Conservation (phyloP, 164 flowering plant genomes). For the Echeveria elegans region DNA sequence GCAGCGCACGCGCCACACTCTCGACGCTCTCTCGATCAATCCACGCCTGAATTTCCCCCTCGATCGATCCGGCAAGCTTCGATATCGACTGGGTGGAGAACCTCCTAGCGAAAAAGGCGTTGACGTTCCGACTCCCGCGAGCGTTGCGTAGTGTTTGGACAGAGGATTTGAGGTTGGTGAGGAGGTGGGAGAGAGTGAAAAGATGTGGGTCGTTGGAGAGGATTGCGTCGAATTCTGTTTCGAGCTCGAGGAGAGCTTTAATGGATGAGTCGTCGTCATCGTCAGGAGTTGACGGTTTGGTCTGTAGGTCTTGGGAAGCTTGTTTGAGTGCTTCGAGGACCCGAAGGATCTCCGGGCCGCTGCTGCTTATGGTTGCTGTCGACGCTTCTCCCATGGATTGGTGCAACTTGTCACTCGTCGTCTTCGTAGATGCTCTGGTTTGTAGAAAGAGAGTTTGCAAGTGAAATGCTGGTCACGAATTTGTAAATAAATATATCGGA, state of each 20-base stretch:
- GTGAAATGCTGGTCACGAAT: no score
- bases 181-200: conserved; percentile 35
- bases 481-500: no score
- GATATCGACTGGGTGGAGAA: conserved; percentile 52
- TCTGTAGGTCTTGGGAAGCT: conserved; percentile 56
- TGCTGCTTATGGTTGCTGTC: conserved; percentile 14
- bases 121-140: conserved; percentile 20
- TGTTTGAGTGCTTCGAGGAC: conserved; percentile 64
- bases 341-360: conserved; percentile 30
- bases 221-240: conserved; percentile 31
- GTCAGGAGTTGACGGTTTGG: conserved; percentile 23
- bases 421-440: background rate
- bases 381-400: conserved; percentile 22
- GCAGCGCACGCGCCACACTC: conserved; percentile 26
- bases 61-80: conserved; percentile 58
- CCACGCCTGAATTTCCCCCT: conserved; percentile 70
- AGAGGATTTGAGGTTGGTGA: conserved; percentile 33
- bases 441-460: background rate
- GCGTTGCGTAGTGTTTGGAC: conserved; percentile 21
- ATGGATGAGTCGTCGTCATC: conserved; percentile 35
- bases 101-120: conserved; percentile 47
- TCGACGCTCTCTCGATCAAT: conserved; percentile 67
- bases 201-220: conserved; percentile 61
- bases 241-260: conserved; percentile 58
- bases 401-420: background rate